These are phyloP conservation scores for Trypanosoma congolense DNA, from an alignment of 208 protist species.

Conservation along the genomic window DNA sequence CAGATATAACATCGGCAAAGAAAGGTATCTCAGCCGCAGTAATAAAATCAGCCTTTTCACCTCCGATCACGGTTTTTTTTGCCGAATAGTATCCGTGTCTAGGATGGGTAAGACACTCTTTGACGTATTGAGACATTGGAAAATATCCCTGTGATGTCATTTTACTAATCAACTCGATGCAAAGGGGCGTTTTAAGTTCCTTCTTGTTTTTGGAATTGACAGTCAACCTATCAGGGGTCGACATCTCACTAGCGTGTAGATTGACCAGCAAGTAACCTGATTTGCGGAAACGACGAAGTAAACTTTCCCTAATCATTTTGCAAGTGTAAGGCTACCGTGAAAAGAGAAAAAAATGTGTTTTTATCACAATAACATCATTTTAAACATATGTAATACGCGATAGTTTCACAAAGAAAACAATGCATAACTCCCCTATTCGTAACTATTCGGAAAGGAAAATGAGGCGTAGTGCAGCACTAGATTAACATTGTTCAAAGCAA, in stretches of 20 bases:
- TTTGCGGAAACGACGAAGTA: neutral
- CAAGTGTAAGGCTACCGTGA: too few relatives aligned
- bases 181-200: conserved; percentile 84
- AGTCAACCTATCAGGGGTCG: conserved; percentile 76
- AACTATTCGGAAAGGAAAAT: too few relatives aligned
- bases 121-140: conserved; percentile 88
- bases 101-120: conserved; percentile 87
- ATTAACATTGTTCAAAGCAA: too few relatives aligned
- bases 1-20: conserved; percentile 86
- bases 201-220: conserved; percentile 73
- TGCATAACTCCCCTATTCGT: too few relatives aligned
- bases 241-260: conserved; percentile 84
- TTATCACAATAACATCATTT: too few relatives aligned
- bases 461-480: too few relatives aligned
- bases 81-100: conserved; percentile 86
- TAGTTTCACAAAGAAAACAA: too few relatives aligned
- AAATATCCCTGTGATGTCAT: conserved; percentile 83
- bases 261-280: conserved; percentile 19
- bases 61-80: conserved; percentile 84
- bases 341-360: too few relatives aligned
- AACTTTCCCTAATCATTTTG: conserved; percentile 17
- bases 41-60: conserved; percentile 85
- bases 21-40: conserved; percentile 89
- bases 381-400: too few relatives aligned
- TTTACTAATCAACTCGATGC: conserved; percentile 78